phyloP scores from a whole-genome alignment of 2,329 filamentous ascomycete genomes.

The Penicillium sp. region DNA sequence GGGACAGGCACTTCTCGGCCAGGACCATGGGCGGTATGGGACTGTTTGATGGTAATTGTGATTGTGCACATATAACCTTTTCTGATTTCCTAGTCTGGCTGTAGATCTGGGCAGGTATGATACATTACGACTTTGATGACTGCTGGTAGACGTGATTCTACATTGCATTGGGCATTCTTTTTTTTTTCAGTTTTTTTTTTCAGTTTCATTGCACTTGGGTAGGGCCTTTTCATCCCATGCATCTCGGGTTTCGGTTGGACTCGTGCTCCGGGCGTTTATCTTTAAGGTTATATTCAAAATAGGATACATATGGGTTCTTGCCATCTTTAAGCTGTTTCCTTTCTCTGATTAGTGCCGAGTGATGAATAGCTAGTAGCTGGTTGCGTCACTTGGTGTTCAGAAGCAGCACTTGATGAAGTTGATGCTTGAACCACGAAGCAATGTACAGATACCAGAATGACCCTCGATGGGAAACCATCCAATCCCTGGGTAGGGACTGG shows the following conservation, averaged over 20 bases:
- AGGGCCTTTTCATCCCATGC: neutral
- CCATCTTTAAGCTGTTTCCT: no score
- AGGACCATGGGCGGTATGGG: constrained; percentile 31
- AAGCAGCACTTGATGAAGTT: no score
- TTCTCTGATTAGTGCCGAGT: no score
- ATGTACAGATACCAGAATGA: no score
- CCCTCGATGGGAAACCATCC: no score
- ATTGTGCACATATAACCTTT: neutral
- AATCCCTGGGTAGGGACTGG: neutral
- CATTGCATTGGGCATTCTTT: constrained; percentile 1
- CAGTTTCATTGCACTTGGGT: neutral
- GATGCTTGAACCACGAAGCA: no score
- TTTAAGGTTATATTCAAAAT: neutral
- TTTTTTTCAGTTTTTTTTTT: neutral
- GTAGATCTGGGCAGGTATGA: constrained; percentile 2
- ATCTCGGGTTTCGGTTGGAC: neutral
- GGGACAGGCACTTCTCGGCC: constrained; percentile 28
- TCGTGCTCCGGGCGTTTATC: neutral
- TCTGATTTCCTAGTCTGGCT: neutral
- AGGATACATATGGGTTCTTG: neutral
- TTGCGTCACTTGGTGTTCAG: no score
- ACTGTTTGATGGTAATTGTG: constrained; percentile 25
- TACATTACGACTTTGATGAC: constrained; percentile 8
- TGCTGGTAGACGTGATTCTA: neutral
- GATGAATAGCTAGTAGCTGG: no score